Conservation (phyloP, 2,329 filamentous ascomycete genomes). For the Tolypocladium ophioglossoides region DNA sequence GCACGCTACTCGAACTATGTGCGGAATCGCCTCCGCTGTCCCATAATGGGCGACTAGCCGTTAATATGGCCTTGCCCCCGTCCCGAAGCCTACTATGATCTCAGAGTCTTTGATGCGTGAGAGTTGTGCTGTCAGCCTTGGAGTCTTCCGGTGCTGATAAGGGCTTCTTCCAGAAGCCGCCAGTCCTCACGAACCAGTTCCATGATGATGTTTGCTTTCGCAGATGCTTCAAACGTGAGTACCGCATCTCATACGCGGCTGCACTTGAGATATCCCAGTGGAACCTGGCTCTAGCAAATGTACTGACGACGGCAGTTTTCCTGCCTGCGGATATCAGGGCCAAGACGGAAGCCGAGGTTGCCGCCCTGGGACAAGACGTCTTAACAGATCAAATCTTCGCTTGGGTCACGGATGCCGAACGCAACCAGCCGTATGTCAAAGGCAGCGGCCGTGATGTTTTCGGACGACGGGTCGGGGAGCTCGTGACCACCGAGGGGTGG, state of each 20-base stretch:
- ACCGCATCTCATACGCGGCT: neutral
- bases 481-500: conserved; percentile 60
- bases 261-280: neutral
- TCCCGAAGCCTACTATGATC: neutral
- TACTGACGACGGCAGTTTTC: conserved; percentile 30
- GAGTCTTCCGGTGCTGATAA: conserved; percentile 32
- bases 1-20: neutral
- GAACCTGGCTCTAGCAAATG: neutral
- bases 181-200: conserved; percentile 44
- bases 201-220: conserved; percentile 42
- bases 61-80: neutral
- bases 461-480: conserved; percentile 44
- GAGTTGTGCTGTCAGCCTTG: conserved; percentile 17
- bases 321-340: conserved; percentile 29
- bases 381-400: conserved; percentile 43
- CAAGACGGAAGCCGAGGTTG: conserved; percentile 31
- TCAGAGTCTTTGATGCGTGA: neutral
- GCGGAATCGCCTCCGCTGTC: neutral
- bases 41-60: neutral
- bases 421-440: conserved; percentile 49
- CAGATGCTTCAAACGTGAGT: conserved; percentile 39
- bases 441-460: conserved; percentile 50
- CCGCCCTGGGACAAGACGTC: conserved; percentile 38
- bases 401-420: conserved; percentile 53
- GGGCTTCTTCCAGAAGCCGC: conserved; percentile 47